Percentiles rank a stretch among this genome's conserved stretches.
These are phyloP conservation scores for Tritrichomonas foetus DNA, from an alignment of 208 protist species.

Conservation along the genomic window DNA sequence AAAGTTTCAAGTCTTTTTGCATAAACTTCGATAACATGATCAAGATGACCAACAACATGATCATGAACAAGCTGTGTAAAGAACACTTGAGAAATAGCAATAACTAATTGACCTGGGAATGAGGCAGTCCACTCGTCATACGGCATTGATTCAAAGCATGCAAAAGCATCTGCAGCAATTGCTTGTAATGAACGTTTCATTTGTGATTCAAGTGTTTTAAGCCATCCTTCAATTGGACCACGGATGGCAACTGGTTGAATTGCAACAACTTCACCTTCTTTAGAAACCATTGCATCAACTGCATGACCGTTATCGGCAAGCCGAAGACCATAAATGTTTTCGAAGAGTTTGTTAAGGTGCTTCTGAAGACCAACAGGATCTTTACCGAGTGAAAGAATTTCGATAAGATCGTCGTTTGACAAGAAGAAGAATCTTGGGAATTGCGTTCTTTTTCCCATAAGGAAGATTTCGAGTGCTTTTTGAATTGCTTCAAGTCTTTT, in stretches of 20 bases:
- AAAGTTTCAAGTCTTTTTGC: constrained; percentile 78
- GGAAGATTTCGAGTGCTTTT: constrained; percentile 85
- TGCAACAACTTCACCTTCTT: constrained; percentile 82
- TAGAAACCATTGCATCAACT: constrained; percentile 71
- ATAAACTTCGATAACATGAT: constrained; percentile 85
- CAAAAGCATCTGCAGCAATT: not conserved
- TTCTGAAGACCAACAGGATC: constrained; percentile 58
- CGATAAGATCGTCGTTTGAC: constrained; percentile 79
- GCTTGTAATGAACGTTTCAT: constrained; percentile 39
- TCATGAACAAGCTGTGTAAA: not conserved
- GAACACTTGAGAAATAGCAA: constrained; percentile 75
- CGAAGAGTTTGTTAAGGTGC: constrained; percentile 62
- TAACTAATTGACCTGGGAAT: constrained; percentile 79
- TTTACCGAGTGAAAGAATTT: constrained; percentile 78
- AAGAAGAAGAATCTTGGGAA: constrained; percentile 70
- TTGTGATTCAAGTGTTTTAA: constrained; percentile 77
- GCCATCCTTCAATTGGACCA: constrained; percentile 88
- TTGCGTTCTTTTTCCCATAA: constrained; percentile 62
- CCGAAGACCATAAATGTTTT: constrained; percentile 43
- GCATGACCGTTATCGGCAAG: constrained; percentile 34
- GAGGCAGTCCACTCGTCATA: constrained; percentile 76
- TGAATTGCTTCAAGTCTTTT: constrained; percentile 83
- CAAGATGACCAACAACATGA: not conserved
- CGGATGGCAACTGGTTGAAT: constrained; percentile 78
- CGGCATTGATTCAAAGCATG: constrained; percentile 55